Base-by-base conservation (phyloP, 2,329 filamentous ascomycete species). In the Knoxdaviesia capensis region DNA sequence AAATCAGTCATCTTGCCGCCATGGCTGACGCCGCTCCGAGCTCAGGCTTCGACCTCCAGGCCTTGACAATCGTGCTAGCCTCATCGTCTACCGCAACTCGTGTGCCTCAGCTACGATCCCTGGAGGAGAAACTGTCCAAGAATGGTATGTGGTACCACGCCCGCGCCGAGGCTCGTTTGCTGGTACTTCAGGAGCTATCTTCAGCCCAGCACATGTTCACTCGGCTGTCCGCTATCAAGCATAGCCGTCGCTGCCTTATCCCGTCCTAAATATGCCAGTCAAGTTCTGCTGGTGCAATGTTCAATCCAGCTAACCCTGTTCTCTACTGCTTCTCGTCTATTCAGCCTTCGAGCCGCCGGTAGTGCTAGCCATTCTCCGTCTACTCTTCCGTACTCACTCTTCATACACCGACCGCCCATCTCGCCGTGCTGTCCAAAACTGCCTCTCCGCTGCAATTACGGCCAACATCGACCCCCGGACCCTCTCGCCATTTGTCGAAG, bases 331-430 rank as follows among this genome's bases (percentile, higher is more conserved):
- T 20, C 20, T 20, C 20, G 20, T 20, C 20, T 20, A 20, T 47
- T 36, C 49, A 69, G 69, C 62, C 45, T 56, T 69, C 51, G 62
- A 68, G 44, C 55, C 59, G 56, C 57, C 65, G 38, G 57, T 68
- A 41, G 60, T 74, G 43, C 60, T 66, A 41, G 56, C 59, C 45
- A 58, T 90, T 41, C 63, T 93, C 48, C 69, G 74, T 46, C 64
- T 86, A 33, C 72, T 98, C 32, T 88, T 96, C 62, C 75, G 76
- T 56, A 94, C 87, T 41, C 86, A 94, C 55, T 74, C 83, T 46
- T 75, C 81, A 51, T 98, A 96, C 59, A 64, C 77, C 59, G 90
- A 98, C 61, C 77, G 87, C 52, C 65, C 74, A 48, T 96, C 90
- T 38, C 75, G 90, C 50, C 71, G 77, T 51, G 85, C 84, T 34